Evolutionary conservation across 805 yeast species (phyloP), one percentile per base, ranked within the genome.

Genomic region (Kodamaea kaohsiungensis): DNA sequence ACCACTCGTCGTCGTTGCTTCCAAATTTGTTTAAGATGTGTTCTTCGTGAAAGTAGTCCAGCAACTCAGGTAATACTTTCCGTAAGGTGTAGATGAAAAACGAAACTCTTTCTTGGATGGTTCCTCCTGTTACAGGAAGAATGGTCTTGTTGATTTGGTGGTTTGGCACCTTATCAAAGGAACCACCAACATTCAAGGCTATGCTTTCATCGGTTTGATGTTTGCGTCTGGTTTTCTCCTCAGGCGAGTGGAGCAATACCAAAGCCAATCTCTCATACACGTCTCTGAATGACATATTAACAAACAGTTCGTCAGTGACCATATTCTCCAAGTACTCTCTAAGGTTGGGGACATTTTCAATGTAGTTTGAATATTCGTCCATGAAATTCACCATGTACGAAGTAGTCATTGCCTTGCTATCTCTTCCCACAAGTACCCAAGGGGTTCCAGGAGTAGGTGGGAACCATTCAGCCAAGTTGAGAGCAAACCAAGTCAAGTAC

Each of bases 401-500:
- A 51, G 66, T 66, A 7, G 58, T 54, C 27, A 56, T 49, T 9
- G 64, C 54, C n/a, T 65, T 61, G 52, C 65, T 63, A 61, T 82
- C 85, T 54, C 84, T 71, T 3, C 87, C 87, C 53, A 82, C 75
- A 43, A 84, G 65, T 1, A 84, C 86, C 74, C 79, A 81, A 15
- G 77, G 75, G 10, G 84, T 79, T 48, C 76, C 73, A 13, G 75
- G 74, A 39, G 83, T 69, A 0, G 89, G 90, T 5, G 96, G 92
- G 33, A 84, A 80, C 96, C 96, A 91, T 67, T 91, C 96, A 0
- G 96, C 93, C 46, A 92, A 71, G 9, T 91, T 91, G 33, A 90
- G 71, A 0, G 97, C 97, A 16, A 89, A 82, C 97, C 97, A 91
- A 2, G 93, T 80, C 62, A 91, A 76, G 0, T 96, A 92, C 45